Conservation (phyloP, 495 filamentous ascomycete species). For the Immersiella caudata region DNA sequence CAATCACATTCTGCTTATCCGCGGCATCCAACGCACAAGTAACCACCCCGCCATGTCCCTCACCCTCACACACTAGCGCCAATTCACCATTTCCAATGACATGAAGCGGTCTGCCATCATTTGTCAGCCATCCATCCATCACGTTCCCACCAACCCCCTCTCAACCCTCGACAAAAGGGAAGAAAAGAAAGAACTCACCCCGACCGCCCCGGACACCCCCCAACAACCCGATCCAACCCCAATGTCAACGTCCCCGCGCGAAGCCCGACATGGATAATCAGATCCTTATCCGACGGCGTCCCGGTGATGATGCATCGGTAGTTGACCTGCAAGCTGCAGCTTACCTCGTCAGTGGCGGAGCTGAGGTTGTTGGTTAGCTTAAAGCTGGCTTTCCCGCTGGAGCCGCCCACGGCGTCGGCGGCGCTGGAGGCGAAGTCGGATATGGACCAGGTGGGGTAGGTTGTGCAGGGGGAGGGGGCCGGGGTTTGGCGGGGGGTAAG, state of each 20-base stretch:
- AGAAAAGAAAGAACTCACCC: neutral
- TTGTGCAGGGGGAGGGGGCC: constrained; percentile 3
- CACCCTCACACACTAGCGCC: neutral
- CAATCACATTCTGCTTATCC: neutral
- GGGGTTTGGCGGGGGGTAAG: neutral
- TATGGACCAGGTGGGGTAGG: constrained; percentile 25
- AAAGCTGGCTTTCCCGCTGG: constrained; percentile 22
- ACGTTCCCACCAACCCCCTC: neutral
- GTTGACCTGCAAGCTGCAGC: constrained; percentile 30
- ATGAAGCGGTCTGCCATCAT: neutral
- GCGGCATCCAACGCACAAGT: neutral
- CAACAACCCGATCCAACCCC: neutral
- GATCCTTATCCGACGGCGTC: constrained; percentile 24
- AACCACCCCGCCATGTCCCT: neutral
- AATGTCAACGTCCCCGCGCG: constrained; percentile 20
- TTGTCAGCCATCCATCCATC: neutral
- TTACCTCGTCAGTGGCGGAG: constrained; percentile 22
- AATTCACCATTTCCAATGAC: neutral
- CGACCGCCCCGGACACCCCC: neutral
- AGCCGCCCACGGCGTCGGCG: constrained; percentile 24
- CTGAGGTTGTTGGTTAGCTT: constrained; percentile 28
- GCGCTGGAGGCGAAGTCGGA: constrained; percentile 25
- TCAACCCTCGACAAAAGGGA: too few species aligned
- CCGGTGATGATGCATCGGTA: constrained; percentile 31
- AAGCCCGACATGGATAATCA: constrained; percentile 19